These are phyloP conservation scores for Hanseniaspora mollemarum DNA, from an alignment of 805 yeast genomes.

Conservation along the genomic window DNA sequence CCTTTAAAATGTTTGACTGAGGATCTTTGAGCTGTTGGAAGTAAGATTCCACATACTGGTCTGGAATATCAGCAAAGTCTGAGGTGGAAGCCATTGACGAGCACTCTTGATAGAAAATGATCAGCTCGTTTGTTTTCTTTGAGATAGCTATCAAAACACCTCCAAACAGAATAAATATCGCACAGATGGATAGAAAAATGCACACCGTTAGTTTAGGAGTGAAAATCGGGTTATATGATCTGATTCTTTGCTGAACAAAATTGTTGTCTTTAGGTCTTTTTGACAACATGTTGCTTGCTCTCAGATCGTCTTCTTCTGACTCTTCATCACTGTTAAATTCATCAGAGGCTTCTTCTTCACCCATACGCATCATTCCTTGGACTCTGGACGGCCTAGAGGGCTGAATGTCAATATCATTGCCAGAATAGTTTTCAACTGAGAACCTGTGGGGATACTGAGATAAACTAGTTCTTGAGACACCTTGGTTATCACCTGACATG, in stretches of 20 bases:
- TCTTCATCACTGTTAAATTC: constrained; percentile 7
- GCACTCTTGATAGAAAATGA: constrained; percentile 69
- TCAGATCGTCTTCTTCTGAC: constrained; percentile 30
- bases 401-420: neutral
- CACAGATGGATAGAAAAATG: constrained; percentile 56
- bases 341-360: constrained; percentile 12
- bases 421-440: neutral
- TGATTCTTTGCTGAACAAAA: constrained; percentile 55
- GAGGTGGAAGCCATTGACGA: constrained; percentile 37
- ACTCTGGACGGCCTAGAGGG: constrained; percentile 15
- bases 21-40: constrained; percentile 35
- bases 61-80: constrained; percentile 43
- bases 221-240: constrained; percentile 62
- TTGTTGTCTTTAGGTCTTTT: constrained; percentile 64
- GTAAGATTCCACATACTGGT: constrained; percentile 42
- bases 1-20: constrained; percentile 31
- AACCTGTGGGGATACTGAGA: neutral
- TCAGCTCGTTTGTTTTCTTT: constrained; percentile 56
- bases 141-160: constrained; percentile 67
- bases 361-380: constrained; percentile 14
- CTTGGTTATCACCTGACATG: neutral
- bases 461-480: constrained; percentile 1
- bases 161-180: constrained; percentile 84
- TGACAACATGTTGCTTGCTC: constrained; percentile 38
- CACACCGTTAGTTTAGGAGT: constrained; percentile 87